Evolutionary conservation across 2,329 filamentous ascomycete genomes (phyloP).

Genomic region (Fusarium foetens): DNA sequence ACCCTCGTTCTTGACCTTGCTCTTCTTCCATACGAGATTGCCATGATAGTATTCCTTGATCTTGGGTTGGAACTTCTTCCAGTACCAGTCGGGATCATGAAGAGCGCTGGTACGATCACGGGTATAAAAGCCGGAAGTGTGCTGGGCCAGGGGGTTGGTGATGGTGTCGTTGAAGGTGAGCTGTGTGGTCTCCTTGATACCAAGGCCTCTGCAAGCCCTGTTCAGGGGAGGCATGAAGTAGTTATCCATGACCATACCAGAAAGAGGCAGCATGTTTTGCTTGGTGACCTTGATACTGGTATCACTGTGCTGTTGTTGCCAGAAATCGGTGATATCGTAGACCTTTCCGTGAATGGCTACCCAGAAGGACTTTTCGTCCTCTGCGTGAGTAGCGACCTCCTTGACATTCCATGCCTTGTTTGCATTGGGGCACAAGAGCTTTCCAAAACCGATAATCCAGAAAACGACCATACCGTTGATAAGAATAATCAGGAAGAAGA

Average conservation of each 20-base stretch:
- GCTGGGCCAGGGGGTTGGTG: conserved; percentile 62
- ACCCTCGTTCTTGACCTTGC: conserved; percentile 72
- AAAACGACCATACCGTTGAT: conserved; percentile 87
- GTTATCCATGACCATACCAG: conserved; percentile 80
- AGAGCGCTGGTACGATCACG: conserved; percentile 66
- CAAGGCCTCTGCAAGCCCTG: conserved; percentile 78
- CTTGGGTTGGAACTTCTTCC: conserved; percentile 74
- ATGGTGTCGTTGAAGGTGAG: conserved; percentile 74
- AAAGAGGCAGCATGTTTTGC: conserved; percentile 78
- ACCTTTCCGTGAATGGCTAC: conserved; percentile 89
- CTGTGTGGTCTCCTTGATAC: conserved; percentile 64
- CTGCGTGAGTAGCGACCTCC: conserved; percentile 78
- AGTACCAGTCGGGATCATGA: conserved; percentile 79
- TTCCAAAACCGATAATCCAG: conserved; percentile 89
- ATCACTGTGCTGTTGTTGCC: conserved; percentile 85
- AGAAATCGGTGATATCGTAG: conserved; percentile 93
- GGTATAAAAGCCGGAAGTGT: conserved; percentile 74
- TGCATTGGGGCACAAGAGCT: conserved; percentile 86
- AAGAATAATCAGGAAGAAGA: conserved; percentile 82
- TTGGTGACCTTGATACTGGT: conserved; percentile 67
- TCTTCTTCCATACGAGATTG: conserved; percentile 76
- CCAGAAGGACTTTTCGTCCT: conserved; percentile 80
- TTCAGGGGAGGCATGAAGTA: conserved; percentile 86
- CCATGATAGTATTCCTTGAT: conserved; percentile 92
- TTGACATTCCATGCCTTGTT: conserved; percentile 85